A percentile compares a stretch with the other conserved stretches of the same genome.
phyloP scores from a whole-genome alignment of 108 stramenopile genomes.

The Stephanodiscus triporus region DNA sequence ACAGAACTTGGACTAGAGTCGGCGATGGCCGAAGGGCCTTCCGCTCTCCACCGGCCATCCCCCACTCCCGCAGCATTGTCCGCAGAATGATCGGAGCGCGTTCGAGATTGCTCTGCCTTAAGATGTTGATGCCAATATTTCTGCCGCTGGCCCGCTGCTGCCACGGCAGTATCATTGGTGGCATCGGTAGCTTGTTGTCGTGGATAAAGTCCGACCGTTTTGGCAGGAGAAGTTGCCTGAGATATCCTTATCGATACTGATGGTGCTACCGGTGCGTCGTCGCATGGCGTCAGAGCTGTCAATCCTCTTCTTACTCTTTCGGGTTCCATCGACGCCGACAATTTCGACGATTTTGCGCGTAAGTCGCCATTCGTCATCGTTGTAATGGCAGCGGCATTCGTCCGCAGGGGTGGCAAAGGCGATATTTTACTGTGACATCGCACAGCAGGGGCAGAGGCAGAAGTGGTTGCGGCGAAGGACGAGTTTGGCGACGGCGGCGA shows the following conservation, averaged over 20 bases:
- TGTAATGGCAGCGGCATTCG: not conserved
- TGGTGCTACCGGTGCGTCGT: not conserved
- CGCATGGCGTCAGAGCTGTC: not conserved
- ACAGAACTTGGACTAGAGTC: not conserved
- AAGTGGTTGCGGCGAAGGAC: not conserved
- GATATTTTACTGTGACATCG: not conserved
- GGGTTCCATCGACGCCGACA: not conserved
- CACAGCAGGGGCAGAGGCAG: no score
- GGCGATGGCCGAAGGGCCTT: not conserved
- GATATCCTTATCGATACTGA: not conserved
- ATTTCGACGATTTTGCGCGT: not conserved
- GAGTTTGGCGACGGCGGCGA: not conserved
- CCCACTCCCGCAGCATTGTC: constrained; percentile 9
- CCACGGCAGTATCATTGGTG: no score
- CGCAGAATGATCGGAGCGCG: constrained; percentile 1
- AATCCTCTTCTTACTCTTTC: not conserved
- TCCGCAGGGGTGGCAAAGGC: not conserved
- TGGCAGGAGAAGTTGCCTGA: not conserved
- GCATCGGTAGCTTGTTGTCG: not conserved
- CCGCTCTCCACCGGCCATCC: not conserved
- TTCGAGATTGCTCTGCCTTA: not conserved
- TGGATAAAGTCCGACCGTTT: not conserved
- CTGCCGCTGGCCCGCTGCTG: no score
- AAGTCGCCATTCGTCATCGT: not conserved
- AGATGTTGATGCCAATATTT: not conserved